Evolutionary conservation across 208 protist species (phyloP), one percentile per base, ranked within the genome.

Genomic region (Leishmania gerbilli): DNA sequence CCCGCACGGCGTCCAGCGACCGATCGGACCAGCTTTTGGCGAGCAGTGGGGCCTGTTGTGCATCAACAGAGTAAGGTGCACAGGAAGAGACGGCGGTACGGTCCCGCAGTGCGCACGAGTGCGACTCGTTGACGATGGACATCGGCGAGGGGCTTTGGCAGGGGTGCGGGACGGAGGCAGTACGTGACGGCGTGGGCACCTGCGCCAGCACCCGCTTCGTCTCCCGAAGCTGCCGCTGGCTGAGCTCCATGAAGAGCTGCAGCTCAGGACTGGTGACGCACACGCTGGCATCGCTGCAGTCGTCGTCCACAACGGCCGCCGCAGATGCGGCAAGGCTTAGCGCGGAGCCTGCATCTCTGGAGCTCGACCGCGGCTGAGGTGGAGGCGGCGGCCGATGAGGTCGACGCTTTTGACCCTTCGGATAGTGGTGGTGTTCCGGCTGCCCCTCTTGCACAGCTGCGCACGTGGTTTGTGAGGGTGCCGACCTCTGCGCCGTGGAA

Each of bases 181-280:
- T 37, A 42, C 11, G 56, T 45, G 84, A 34, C 9, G 69, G 17
- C 13, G 77, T 34, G 45, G 79, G 37, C 3, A 51, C 55, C 17
- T 76, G 79, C 11, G 83, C 76, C n/a, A 96, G 81, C 13, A 96
- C 77, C 49, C 89, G 89, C 55, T 91, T 88, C 9, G 85, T 82
- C 81, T 96, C 91, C 17, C 89, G 85, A 47, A 96, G 76, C 76
- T 94, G 93, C 17, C 89, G 88, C 74, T 90, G 86, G 76, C 90
- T 92, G 51, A 74, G 77, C 78, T 95, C 91, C 47, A 96, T 75
- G 69, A 95, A 96, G 47, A 84, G 79, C 79, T 93, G 91, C 81
- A 96, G 81, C 69, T 84, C 83, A 5, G 86, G 90, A 76, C 87
- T 96, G 17, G 88, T 92, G 37, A 92, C 74, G 47, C 76, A 80